Conservation (phyloP, 129 eudicot species). For the Arctium minus region DNA sequence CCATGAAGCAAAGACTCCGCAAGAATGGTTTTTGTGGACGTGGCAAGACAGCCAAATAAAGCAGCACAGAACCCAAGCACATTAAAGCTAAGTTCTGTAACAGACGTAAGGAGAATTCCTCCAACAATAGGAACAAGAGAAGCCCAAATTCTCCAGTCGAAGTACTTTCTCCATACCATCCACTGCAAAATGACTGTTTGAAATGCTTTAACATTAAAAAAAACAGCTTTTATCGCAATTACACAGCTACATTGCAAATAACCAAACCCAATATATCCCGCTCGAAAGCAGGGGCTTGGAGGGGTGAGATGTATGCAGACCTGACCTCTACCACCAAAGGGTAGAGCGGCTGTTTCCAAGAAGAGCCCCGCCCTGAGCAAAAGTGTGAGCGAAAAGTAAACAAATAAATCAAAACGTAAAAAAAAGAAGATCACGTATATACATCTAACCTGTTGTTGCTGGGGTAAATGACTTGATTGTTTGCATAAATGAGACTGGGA, state of each 20-base stretch:
- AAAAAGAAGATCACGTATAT: no score
- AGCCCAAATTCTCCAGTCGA: slow-evolving; percentile 94
- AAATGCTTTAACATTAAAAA: slow-evolving; percentile 18
- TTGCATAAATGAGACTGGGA: slow-evolving; percentile 98
- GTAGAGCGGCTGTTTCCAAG: no score
- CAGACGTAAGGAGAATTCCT: slow-evolving; percentile 89
- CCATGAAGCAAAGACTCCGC: slow-evolving; percentile 96
- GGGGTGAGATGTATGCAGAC: no score
- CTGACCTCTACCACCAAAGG: no score
- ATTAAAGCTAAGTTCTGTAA: slow-evolving; percentile 93
- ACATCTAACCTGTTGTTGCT: slow-evolving; percentile 85
- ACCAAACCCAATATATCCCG: not conserved
- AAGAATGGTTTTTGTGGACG: slow-evolving; percentile 95
- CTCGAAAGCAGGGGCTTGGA: no score
- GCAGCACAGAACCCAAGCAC: slow-evolving; percentile 92
- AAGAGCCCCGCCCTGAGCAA: no score
- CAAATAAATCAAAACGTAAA: no score
- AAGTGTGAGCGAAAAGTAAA: no score
- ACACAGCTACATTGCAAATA: not conserved
- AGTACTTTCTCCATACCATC: slow-evolving; percentile 90
- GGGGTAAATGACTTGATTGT: slow-evolving; percentile 98
- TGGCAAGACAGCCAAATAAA: slow-evolving; percentile 93
- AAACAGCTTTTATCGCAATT: not conserved
- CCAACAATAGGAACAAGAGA: slow-evolving; percentile 92
- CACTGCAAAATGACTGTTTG: slow-evolving; percentile 90